Percentiles rank a stretch among this genome's conserved stretches.
Evolutionary conservation across 306 rosid genomes (phyloP).

Genomic region (Rosa multiflora): DNA sequence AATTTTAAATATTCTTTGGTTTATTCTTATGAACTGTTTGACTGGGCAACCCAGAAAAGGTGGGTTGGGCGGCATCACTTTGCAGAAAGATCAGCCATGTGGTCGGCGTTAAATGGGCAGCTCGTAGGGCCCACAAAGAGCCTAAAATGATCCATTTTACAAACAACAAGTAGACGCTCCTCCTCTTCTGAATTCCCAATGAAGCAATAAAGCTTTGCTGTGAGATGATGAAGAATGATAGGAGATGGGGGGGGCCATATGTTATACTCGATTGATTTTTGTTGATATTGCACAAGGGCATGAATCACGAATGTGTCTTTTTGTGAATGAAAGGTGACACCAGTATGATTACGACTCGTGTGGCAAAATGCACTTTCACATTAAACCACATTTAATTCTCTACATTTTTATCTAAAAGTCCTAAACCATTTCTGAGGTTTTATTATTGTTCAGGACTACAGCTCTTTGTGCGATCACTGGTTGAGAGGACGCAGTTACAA

Average conservation of each 20-base stretch:
- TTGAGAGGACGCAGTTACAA: too few relatives aligned
- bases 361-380: too few relatives aligned
- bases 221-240: not conserved
- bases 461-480: too few relatives aligned
- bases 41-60: not conserved
- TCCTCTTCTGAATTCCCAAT: constrained; percentile 12
- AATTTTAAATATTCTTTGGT: too few relatives aligned
- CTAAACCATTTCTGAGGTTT: too few relatives aligned
- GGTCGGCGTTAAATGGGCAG: constrained; percentile 45
- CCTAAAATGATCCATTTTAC: constrained; percentile 1
- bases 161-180: constrained; percentile 23
- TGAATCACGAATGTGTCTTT: not conserved
- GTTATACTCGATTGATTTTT: too few relatives aligned
- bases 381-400: too few relatives aligned
- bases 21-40: not conserved
- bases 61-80: constrained; percentile 28
- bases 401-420: too few relatives aligned
- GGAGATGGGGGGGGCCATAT: not conserved
- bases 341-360: too few relatives aligned
- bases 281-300: too few relatives aligned
- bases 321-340: not conserved
- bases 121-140: constrained; percentile 11
- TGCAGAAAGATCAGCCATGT: constrained; percentile 3
- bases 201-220: not conserved
- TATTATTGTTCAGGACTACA: too few relatives aligned